phyloP scores from a whole-genome alignment of 73 alveolate genomes.

The Diophrys sp. region DNA sequence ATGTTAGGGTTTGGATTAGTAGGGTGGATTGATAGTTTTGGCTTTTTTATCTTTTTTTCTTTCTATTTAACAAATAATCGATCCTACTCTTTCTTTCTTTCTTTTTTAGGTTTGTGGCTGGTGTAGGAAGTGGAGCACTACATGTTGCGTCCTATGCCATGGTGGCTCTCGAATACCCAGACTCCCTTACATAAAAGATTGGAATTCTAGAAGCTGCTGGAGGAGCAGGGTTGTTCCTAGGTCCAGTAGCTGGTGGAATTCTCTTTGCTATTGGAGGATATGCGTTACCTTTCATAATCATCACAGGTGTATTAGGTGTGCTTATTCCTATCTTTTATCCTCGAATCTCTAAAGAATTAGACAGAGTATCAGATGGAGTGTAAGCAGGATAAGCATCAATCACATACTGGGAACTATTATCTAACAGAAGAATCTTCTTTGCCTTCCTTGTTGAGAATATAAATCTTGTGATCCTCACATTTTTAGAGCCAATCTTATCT shows the following conservation, averaged over 20 bases:
- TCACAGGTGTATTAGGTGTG: not conserved
- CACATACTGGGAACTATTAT: constrained; percentile 2
- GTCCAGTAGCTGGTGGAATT: constrained; percentile 4
- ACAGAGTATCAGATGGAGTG: not conserved
- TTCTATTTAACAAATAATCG: too few relatives aligned
- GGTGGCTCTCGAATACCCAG: constrained; percentile 8
- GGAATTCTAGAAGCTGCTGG: constrained; percentile 5
- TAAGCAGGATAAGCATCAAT: not conserved
- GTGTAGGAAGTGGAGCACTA: constrained; percentile 3
- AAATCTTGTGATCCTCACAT: constrained; percentile 8
- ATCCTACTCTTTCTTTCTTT: too few relatives aligned
- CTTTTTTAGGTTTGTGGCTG: constrained; percentile 11
- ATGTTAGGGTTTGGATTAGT: constrained; percentile 3
- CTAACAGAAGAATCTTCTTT: constrained; percentile 10
- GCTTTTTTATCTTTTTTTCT: constrained; percentile 7
- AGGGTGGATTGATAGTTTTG: not conserved
- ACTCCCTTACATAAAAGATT: not conserved
- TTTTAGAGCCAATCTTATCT: constrained; percentile 8
- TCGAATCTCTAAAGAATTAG: constrained; percentile 1
- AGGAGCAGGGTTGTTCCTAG: constrained; percentile 10
- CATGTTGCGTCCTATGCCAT: constrained; percentile 3
- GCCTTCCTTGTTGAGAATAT: constrained; percentile 7
- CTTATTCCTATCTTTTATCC: not conserved
- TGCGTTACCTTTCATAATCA: constrained; percentile 28
- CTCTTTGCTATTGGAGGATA: constrained; percentile 32